Conservation (phyloP, 352 stramenopile genomes). For the Phytophthora podocarpi region DNA sequence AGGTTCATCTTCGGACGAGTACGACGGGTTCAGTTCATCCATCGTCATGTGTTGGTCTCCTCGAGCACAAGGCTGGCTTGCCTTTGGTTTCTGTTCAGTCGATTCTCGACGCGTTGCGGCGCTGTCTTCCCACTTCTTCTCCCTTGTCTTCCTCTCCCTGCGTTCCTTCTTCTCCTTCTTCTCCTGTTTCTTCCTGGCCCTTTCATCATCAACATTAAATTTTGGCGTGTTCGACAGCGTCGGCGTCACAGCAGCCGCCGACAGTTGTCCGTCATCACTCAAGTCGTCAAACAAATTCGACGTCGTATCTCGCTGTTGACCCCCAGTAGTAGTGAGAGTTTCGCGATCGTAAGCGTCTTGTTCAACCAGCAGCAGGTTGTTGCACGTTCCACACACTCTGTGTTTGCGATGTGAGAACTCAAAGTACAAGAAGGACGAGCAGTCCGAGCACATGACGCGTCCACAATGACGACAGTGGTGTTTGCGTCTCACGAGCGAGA, state of each 20-base stretch:
- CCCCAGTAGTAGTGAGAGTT: not conserved
- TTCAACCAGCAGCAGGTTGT: conserved; percentile 26
- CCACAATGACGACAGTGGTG: conserved; percentile 81
- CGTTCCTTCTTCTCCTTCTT: conserved; percentile 20
- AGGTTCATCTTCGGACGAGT: conserved; percentile 34
- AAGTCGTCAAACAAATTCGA: conserved; percentile 18
- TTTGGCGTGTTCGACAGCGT: too few relatives aligned
- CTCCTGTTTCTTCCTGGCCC: conserved; percentile 20
- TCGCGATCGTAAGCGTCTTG: conserved; percentile 36
- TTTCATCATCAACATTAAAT: conserved; percentile 13
- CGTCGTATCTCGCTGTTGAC: not conserved
- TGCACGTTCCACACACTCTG: conserved; percentile 62
- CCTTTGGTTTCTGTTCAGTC: conserved; percentile 11
- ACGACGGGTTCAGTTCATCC: conserved; percentile 38
- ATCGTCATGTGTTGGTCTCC: conserved; percentile 37
- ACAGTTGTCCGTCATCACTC: conserved; percentile 5
- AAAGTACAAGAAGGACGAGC: conserved; percentile 71
- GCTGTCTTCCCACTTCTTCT: conserved; percentile 22
- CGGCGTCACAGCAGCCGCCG: conserved; percentile 11
- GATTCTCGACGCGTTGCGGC: conserved; percentile 26
- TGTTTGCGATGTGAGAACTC: conserved; percentile 65
- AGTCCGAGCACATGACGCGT: conserved; percentile 79
- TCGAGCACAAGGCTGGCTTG: conserved; percentile 16
- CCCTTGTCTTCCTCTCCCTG: conserved; percentile 21
- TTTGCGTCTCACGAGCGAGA: conserved; percentile 74